Percentiles rank a stretch among this genome's conserved stretches.
These are phyloP conservation scores for Scleroderma bovista DNA, from an alignment of 768 basidiomycete species.

Conservation along the genomic window DNA sequence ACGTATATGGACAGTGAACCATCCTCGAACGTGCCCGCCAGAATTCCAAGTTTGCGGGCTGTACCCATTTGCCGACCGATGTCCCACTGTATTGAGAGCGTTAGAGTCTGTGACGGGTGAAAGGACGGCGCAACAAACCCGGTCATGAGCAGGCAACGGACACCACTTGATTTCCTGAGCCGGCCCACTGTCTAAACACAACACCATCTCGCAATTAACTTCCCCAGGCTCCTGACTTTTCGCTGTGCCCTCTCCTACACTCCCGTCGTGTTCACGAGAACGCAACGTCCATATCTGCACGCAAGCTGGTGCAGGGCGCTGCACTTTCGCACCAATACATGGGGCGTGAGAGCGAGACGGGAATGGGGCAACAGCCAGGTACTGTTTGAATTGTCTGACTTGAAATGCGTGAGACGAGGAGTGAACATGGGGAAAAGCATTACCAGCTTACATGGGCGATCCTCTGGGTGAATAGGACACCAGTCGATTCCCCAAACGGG, in stretches of 20 bases:
- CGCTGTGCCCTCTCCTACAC: conserved; percentile 12
- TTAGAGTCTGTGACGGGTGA: background rate
- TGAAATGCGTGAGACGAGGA: background rate
- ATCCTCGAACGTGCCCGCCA: conserved; percentile 84
- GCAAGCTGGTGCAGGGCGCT: conserved; percentile 54
- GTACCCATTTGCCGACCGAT: conserved; percentile 10
- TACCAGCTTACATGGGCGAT: conserved; percentile 43
- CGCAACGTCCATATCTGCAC: conserved; percentile 83
- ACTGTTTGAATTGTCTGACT: conserved; percentile 63
- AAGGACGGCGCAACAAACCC: conserved; percentile 25
- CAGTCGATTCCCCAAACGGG: conserved; percentile 92
- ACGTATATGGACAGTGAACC: conserved; percentile 76
- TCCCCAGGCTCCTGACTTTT: conserved; percentile 18
- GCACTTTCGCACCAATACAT: conserved; percentile 54
- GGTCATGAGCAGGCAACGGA: conserved; percentile 77
- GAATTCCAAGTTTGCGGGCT: conserved; percentile 66
- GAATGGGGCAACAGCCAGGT: conserved; percentile 77
- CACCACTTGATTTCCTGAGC: conserved; percentile 89
- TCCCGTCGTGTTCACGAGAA: conserved; percentile 11
- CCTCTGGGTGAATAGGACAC: conserved; percentile 73
- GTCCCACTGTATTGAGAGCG: conserved; percentile 16
- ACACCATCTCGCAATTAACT: conserved; percentile 75
- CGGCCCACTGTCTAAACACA: conserved; percentile 79
- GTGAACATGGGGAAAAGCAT: background rate
- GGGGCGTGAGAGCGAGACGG: conserved; percentile 61